Conservation (phyloP, 208 protist species). For the Crithidia bombi region DNA sequence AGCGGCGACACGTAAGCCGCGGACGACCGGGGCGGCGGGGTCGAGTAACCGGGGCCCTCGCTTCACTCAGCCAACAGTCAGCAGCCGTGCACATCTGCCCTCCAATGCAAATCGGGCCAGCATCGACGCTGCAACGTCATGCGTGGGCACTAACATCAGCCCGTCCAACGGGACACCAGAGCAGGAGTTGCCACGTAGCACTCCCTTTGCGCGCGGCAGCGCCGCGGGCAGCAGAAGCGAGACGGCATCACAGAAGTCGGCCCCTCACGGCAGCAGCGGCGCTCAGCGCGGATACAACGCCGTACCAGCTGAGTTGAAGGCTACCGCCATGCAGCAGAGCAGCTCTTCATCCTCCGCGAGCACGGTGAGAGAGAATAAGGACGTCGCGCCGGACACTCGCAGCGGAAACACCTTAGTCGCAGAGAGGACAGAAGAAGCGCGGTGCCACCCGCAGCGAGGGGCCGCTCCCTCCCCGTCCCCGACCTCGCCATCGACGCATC, state of each 20-base stretch:
- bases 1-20: background rate
- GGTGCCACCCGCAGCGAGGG: background rate
- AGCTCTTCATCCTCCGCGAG: background rate
- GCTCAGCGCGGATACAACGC: background rate
- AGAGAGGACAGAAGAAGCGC: background rate
- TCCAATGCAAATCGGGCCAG: background rate
- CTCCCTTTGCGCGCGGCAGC: background rate
- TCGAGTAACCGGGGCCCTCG: background rate
- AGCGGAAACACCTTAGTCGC: constrained; percentile 11
- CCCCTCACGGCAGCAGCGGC: background rate
- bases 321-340: background rate
- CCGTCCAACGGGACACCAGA: too few relatives aligned
- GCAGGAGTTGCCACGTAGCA: too few relatives aligned
- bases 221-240: background rate
- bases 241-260: background rate
- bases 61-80: constrained; percentile 13
- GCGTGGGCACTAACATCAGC: background rate
- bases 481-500: background rate
- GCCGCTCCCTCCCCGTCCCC: too few relatives aligned
- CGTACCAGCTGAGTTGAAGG: background rate
- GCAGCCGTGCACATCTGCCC: constrained; percentile 14
- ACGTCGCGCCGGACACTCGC: background rate
- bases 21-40: background rate
- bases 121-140: background rate
- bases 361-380: background rate